phyloP scores from a whole-genome alignment of 345 rosid genomes.

The Heritiera littoralis region DNA sequence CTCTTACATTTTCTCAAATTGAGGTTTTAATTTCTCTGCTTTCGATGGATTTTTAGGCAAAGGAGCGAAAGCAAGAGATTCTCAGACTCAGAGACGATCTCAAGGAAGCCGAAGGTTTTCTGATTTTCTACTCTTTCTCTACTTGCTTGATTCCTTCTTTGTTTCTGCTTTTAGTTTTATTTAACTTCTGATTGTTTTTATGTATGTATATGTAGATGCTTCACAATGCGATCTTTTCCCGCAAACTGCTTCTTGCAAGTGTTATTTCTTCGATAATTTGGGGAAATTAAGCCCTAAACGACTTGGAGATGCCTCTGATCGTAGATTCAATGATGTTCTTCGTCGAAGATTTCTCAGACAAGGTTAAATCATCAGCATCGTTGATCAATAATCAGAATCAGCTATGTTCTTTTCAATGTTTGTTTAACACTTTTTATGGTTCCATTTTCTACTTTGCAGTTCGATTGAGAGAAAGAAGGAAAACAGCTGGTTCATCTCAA shows the following conservation, averaged over 20 bases:
- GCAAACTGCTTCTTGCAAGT: conserved; percentile 68
- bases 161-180: neutral
- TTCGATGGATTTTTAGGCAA: conserved; percentile 50
- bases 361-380: conserved; percentile 42
- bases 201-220: conserved; percentile 43
- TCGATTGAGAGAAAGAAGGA: conserved; percentile 50
- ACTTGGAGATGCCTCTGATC: conserved; percentile 44
- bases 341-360: conserved; percentile 82
- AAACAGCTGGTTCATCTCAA: conserved; percentile 35
- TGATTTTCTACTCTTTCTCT: neutral
- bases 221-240: conserved; percentile 59
- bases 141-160: conserved; percentile 9
- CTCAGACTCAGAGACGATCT: conserved; percentile 71
- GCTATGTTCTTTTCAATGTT: neutral
- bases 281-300: conserved; percentile 53
- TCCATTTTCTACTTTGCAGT: conserved; percentile 42
- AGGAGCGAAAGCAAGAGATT: conserved; percentile 78
- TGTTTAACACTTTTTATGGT: neutral
- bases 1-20: neutral
- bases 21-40: neutral
- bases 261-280: conserved; percentile 80
- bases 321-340: conserved; percentile 59
- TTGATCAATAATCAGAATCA: neutral
- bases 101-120: conserved; percentile 72
- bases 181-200: neutral